These are phyloP conservation scores for Rhododendron kiyosumense DNA, from an alignment of 148 eudicot genomes.

Conservation along the genomic window DNA sequence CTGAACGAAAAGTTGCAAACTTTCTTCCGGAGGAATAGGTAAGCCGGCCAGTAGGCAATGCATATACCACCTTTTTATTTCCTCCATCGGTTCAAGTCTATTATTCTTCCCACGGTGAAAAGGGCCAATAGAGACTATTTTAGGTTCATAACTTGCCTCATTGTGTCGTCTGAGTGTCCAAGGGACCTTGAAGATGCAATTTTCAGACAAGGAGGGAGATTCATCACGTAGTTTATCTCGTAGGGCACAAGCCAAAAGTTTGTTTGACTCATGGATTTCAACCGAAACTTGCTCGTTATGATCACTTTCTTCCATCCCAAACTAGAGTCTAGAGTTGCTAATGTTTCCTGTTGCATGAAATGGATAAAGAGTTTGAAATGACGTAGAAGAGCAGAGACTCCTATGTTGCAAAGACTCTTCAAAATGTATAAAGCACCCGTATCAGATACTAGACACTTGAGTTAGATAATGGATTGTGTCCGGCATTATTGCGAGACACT, in stretches of 20 bases:
- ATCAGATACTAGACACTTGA: background rate
- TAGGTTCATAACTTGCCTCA: background rate
- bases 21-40: conserved; percentile 1
- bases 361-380: background rate
- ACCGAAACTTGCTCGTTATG: background rate
- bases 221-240: background rate
- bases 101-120: background rate
- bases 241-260: background rate
- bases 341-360: background rate
- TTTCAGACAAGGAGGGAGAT: background rate
- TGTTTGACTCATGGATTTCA: background rate
- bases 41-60: background rate
- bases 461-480: background rate
- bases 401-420: background rate
- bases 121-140: background rate
- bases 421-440: background rate
- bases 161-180: background rate
- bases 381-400: background rate
- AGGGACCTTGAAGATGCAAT: background rate
- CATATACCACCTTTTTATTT: conserved; percentile 1
- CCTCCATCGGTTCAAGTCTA: background rate
- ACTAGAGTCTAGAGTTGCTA: background rate
- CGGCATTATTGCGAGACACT: background rate
- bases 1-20: background rate
- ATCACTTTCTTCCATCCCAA: background rate